Base-by-base conservation (phyloP, 1,284 basidiomycete genomes). In the Gomphus sp. region DNA sequence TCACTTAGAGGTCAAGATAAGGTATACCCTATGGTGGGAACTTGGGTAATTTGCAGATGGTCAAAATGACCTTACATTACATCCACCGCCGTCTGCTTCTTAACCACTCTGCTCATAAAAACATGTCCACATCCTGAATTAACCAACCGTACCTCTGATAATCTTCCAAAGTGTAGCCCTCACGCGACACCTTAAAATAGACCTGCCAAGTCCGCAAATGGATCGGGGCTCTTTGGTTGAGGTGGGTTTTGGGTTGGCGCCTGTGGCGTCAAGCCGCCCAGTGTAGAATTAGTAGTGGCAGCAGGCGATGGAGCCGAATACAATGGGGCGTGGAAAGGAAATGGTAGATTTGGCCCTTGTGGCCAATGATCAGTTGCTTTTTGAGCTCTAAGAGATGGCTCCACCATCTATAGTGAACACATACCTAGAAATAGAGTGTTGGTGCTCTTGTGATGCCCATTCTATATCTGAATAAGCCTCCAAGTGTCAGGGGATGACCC, bases 151-250 rank as follows among this genome's bases (percentile, higher is more conserved):
- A 43, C 28, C 4, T 12, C 41, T 43, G n/a, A 3, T 16, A n/a
- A 12, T 7, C 44, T 6, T 10, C 18, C 44, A 10, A 25, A 25
- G 18, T n/a, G 10, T 25, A 10, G 22, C n/a, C 22, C 44, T 10
- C 44, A 22, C 9, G 11, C 6, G 8, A 28, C 44, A 28, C 16
- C 43, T 28, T 72, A 91, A 68, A 91, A 90, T 60, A 91, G 71
- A 39, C 84, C 84, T 2, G 78, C 87, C 48, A 91, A 73, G 70
- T 91, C 89, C 14, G 87, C 86, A 66, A 91, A 91, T 43, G 89
- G 89, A 70, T 91, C 89, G 67, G 88, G 90, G 28, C 58, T 57
- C 48, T 55, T 39, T 4, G 44, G 14, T 33, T 52, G 57, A 49
- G 56, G 28, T 50, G 31, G 7, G 16, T 25, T 50, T 33, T 53